Conservation (phyloP, 495 filamentous ascomycete genomes). For the Daldinia vernicosa region DNA sequence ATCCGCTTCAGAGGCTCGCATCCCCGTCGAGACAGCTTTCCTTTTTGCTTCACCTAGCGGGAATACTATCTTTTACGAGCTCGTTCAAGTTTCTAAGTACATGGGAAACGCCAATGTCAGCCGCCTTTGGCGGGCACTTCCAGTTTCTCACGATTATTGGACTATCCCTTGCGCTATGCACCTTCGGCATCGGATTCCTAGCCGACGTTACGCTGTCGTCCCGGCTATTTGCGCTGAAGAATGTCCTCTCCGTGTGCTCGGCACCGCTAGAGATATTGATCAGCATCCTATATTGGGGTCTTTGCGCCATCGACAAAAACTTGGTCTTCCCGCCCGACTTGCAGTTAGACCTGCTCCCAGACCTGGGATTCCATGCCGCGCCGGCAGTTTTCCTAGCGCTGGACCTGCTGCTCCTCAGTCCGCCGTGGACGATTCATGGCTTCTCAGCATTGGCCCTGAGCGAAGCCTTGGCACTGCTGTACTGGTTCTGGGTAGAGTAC, state of each 20-base stretch:
- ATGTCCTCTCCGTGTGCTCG: conserved; percentile 73
- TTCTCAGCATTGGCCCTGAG: conserved; percentile 70
- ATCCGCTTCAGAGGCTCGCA: conserved; percentile 75
- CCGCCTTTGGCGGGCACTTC: conserved; percentile 82
- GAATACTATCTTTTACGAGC: conserved; percentile 72
- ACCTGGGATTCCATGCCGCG: conserved; percentile 82
- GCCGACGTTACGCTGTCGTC: conserved; percentile 76
- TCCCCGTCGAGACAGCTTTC: conserved; percentile 78
- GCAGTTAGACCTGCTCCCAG: conserved; percentile 58
- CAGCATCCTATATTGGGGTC: conserved; percentile 84
- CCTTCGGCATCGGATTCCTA: conserved; percentile 74
- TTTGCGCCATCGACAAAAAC: conserved; percentile 70
- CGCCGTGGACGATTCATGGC: conserved; percentile 78
- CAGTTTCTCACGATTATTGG: conserved; percentile 89
- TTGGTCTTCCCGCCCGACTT: conserved; percentile 60
- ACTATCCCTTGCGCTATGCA: conserved; percentile 70
- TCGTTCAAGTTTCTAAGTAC: conserved; percentile 68
- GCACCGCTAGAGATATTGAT: conserved; percentile 85
- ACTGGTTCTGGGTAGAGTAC: conserved; percentile 90
- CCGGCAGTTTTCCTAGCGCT: conserved; percentile 75
- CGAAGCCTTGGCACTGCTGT: conserved; percentile 70
- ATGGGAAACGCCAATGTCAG: conserved; percentile 62
- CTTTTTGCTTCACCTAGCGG: conserved; percentile 72
- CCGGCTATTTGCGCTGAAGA: conserved; percentile 76
- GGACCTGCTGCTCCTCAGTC: conserved; percentile 79